phyloP scores from a whole-genome alignment of 306 rosid species.

The Vigna hirtella region DNA sequence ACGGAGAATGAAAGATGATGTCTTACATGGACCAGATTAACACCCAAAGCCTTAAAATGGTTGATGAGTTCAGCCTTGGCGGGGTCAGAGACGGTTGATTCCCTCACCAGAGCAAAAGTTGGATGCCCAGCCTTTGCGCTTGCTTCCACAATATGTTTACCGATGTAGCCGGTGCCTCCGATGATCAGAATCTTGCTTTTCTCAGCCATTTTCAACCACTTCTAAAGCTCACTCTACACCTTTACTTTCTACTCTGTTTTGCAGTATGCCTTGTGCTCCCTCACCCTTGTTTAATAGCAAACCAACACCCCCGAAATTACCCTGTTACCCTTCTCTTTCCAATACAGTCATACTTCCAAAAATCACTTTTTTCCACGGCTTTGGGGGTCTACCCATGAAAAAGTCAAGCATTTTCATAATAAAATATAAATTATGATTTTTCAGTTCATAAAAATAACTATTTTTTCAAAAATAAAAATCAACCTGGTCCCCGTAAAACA shows the following conservation, averaged over 20 bases:
- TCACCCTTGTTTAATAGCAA: not conserved
- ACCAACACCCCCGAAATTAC: not conserved
- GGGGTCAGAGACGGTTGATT: constrained; percentile 68
- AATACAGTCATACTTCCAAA: no score
- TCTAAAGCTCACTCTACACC: not conserved
- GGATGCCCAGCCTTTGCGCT: constrained; percentile 78
- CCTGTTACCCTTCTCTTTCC: not conserved
- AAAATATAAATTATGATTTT: no score
- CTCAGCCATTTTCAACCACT: constrained; percentile 55
- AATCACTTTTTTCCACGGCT: no score
- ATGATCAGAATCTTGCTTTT: constrained; percentile 85
- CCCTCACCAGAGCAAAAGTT: constrained; percentile 79
- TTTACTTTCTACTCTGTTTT: not conserved
- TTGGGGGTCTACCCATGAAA: no score
- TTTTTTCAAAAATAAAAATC: no score
- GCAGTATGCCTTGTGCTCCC: not conserved
- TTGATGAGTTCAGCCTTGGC: constrained; percentile 62
- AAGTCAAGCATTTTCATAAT: no score
- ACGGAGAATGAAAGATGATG: not conserved
- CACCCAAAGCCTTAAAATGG: constrained; percentile 64
- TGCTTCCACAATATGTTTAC: constrained; percentile 79
- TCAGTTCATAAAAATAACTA: no score
- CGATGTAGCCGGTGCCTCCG: constrained; percentile 95
- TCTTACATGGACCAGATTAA: constrained; percentile 63
- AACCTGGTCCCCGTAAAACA: no score